Evolutionary conservation across 1,139 yeast species (phyloP), one percentile per base, ranked within the genome.

Genomic region (Kluyveromyces sp.): DNA sequence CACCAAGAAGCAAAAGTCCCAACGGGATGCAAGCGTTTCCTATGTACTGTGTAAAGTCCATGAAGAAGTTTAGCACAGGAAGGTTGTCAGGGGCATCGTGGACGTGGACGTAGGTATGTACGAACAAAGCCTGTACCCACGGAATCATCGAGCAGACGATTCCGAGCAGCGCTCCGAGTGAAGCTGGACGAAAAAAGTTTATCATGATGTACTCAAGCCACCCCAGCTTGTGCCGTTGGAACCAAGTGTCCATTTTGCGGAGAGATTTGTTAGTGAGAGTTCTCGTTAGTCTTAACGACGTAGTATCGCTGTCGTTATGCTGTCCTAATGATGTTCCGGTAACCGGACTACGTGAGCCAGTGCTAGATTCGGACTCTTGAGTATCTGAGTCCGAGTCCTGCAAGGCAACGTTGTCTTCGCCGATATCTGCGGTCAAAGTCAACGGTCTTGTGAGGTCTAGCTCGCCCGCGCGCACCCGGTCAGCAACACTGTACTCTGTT

Each of bases 11-110:
- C 40, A 83, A 63, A 47, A 86, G 68, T 0, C 95, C 95, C 42
- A 84, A 59, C 0, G 95, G 95, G 32, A 87, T 94, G 42, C 83
- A 77, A 0, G 95, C 94, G n/a, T 77, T 76, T 2, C 94, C 94
- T 6, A 87, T 69, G 61, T 86, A 86, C 7, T 76, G 61, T 1
- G 86, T 70, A 47, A 80, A 76, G 57, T 86, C 95, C 75, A 86
- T 81, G n/a, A 85, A 47, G 52, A 86, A 86, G 25, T 86, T 84
- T 25, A 87, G 69, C 0, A 92, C 88, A 0, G 95, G 95, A 44
- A 70, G 70, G 2, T 71, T 69, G 60, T 88, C 96, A 0, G 96
- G 96, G 0, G 96, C 96, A 42, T 71, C 56, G 6, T 78, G 83
- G 28, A 78, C 63, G 45, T 51, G 60, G 8, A 61, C 64, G 33